Base-by-base conservation (phyloP, 495 filamentous ascomycete genomes). In the Xylaria curta region DNA sequence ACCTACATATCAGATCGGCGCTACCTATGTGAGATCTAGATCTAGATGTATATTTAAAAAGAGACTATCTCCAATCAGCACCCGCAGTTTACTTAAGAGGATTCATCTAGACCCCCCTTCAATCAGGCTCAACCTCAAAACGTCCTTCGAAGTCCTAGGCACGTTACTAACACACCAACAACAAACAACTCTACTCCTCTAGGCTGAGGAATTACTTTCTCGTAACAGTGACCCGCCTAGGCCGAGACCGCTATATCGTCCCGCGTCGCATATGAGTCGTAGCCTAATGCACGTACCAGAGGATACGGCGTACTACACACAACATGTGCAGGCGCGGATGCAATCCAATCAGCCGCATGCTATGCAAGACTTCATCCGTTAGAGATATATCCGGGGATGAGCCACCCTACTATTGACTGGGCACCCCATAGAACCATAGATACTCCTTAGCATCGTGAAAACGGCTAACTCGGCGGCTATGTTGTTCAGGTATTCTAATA, bases 21-120 rank as follows among this genome's bases (percentile, higher is more conserved):
- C 46, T 70, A 64, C 58, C 58, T 38, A 60, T 56, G 58, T 70
- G 59, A 70, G 68, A 70, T 70, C 59, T 28, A 60, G 66, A 70
- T 70, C 68, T 70, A 40, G 47, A 44, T 70, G 21, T 15, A 64
- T 60, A 38, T 63, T 12, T 12, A 69, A 33, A 54, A 69, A 49
- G 26, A 62, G 8, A 44, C 9, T 19, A 24, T 49, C 67, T 69
- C 53, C 67, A 69, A 61, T 69, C 56, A 12, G 42, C 28, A 24
- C 9, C n/a, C 24, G 42, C 33, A 5, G 7, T 26, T 56, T 42
- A 9, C 36, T 9, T 42, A 42, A 13, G 24, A 9, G 24, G 3
- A 9, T 47, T 36, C 33, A 58, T 58, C 53, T 26, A 47, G 24
- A 19, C 24, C 19, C 24, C 26, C 66, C 38, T 68, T 60, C 40